Base-by-base conservation (phyloP, 768 basidiomycete genomes). In the Royoungia palumana region DNA sequence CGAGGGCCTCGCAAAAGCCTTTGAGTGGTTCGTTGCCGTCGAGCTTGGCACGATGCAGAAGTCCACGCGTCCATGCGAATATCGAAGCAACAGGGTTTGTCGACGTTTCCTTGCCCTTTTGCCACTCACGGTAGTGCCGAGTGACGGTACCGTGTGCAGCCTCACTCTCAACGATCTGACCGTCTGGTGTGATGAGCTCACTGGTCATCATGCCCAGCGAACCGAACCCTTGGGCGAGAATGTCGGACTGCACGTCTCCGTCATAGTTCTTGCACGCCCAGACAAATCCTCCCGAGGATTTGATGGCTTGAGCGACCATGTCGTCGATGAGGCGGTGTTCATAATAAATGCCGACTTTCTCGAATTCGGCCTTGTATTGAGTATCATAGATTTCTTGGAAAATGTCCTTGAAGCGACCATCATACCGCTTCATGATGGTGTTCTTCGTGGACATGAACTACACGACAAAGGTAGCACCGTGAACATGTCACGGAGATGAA, bases 11-110 rank as follows among this genome's bases (percentile, higher is more conserved):
- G 59, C 87, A 91, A 71, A 95, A 99, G 39, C 71, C 69, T 44
- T 71, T 74, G 24, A 99, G 80, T 28, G 75, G 74, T 19, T 80
- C 81, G 65, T 95, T 98, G 35, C 73, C 74, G 64, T 99, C 95
- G 27, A 97, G 77, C 75, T 91, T 93, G 55, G 94, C 94, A 57
- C 94, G 86, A 72, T 93, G 92, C 46, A 91, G 72, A 35, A 99
- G 78, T 0, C 95, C 95, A 39, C 96, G 85, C 14, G 95, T 98
- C 95, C 95, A 99, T 8, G 95, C 95, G 61, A 94, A 98, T 74
- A 99, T 97, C 48, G 89, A 93, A 38, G 95, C 95, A 58, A 98
- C 94, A 35, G 95, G 94, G 80, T 99, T 99, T 40, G 95, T 99
- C 49, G 90, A 94, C 11, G 95, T 98, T 75, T 98, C 96, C 50